These are phyloP conservation scores for Mycena venus DNA, from an alignment of 768 basidiomycete genomes.

Conservation along the genomic window DNA sequence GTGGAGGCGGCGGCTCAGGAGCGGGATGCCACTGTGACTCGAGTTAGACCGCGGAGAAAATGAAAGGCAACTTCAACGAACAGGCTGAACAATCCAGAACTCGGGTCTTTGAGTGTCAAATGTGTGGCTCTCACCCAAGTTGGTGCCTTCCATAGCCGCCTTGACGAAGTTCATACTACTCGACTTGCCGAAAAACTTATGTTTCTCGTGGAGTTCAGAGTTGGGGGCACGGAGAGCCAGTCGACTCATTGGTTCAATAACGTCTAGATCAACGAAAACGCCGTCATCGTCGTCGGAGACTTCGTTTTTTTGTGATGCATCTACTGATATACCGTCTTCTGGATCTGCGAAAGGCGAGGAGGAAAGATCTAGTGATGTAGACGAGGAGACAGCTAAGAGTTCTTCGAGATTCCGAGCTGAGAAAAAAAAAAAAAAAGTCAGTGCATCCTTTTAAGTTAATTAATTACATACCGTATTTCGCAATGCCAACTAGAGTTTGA, in stretches of 20 bases:
- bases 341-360: background rate
- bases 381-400: background rate
- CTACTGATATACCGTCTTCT: background rate
- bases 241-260: constrained; percentile 3
- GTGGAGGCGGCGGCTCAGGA: constrained; percentile 52
- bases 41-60: background rate
- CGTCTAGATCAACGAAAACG: constrained; percentile 9
- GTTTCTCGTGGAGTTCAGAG: constrained; percentile 1
- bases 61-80: background rate
- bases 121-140: background rate
- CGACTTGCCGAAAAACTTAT: constrained; percentile 12
- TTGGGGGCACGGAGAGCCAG: background rate
- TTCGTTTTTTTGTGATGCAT: background rate
- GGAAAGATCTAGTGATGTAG: background rate
- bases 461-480: too few species aligned
- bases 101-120: constrained; percentile 29
- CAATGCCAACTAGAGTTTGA: constrained; percentile 15
- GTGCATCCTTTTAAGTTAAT: too few species aligned
- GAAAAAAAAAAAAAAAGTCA: too few species aligned
- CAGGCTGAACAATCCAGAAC: constrained; percentile 30
- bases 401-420: constrained; percentile 30
- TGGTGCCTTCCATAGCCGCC: constrained; percentile 7
- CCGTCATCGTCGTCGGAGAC: constrained; percentile 5
- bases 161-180: constrained; percentile 21
- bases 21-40: constrained; percentile 49